Percentiles rank a stretch among this genome's conserved stretches.
Evolutionary conservation across 2,329 filamentous ascomycete species (phyloP).

Genomic region (Diaporthe sp.): DNA sequence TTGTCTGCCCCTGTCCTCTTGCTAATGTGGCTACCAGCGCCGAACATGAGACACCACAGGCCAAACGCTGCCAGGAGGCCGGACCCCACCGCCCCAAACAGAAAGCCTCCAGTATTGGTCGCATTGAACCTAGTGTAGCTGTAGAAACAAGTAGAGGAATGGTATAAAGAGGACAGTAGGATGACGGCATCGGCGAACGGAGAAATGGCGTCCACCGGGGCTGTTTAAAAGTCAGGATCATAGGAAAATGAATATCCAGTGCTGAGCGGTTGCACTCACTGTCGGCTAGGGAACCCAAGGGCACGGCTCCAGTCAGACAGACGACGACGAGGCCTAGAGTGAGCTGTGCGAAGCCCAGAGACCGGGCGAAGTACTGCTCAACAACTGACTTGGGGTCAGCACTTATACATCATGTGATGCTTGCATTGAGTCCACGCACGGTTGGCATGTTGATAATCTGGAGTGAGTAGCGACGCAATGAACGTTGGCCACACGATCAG

Average conservation of each 20-base stretch:
- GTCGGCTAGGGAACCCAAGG: slow-evolving; percentile 68
- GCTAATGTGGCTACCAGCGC: slow-evolving; percentile 53
- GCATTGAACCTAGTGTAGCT: slow-evolving; percentile 77
- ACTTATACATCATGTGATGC: not conserved
- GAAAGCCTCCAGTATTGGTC: slow-evolving; percentile 69
- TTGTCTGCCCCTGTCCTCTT: slow-evolving; percentile 57
- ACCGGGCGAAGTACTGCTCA: slow-evolving; percentile 81
- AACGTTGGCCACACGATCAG: slow-evolving; percentile 64
- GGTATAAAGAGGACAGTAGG: slow-evolving; percentile 76
- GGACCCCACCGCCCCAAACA: slow-evolving; percentile 71
- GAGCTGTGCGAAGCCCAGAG: slow-evolving; percentile 77
- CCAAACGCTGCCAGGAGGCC: slow-evolving; percentile 72
- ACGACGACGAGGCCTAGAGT: slow-evolving; percentile 75
- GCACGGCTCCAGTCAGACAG: slow-evolving; percentile 79
- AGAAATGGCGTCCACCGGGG: slow-evolving; percentile 60
- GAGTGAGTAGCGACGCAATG: slow-evolving; percentile 59
- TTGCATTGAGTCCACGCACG: slow-evolving; percentile 45
- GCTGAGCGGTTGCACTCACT: slow-evolving; percentile 48
- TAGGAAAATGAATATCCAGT: not conserved
- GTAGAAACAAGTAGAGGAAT: slow-evolving; percentile 74
- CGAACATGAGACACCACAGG: slow-evolving; percentile 70
- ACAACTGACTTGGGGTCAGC: slow-evolving; percentile 52
- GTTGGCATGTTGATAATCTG: slow-evolving; percentile 50
- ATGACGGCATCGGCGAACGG: slow-evolving; percentile 77
- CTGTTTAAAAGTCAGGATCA: slow-evolving; percentile 37